Evolutionary conservation across 148 eudicot species (phyloP), one percentile per base, ranked within the genome.

Genomic region (Rhododendron williamsianum): DNA sequence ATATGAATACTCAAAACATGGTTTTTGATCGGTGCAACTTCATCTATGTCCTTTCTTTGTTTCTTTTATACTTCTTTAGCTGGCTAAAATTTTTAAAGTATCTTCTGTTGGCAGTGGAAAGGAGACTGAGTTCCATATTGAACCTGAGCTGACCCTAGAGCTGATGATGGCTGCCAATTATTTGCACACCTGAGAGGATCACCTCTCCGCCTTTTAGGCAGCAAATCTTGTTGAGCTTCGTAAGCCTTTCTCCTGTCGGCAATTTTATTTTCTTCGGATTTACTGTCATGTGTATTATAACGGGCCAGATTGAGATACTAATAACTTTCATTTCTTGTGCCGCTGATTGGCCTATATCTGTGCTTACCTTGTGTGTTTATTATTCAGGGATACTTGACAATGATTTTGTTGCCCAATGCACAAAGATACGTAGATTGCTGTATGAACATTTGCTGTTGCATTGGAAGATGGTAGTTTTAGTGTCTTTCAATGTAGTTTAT

Each of bases 121-220:
- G 92, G 98, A 97, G 85, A 97, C 98, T 43, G 99, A 97, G 83
- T 97, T 97, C 87, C 94, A 94, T 89, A 97, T 97, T 86, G 99
- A 97, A 91, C 99, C 99, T 84, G 98, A 97, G 89, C 89, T 97
- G 83, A 95, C 98, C 23, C 87, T 97, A 91, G 99, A 97, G 86
- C 93, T 97, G 92, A 97, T 97, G 98, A 97, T 97, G 99, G 99
- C 99, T 84, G 99, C 99, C 82, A 97, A 97, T 84, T 97, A 94
- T 89, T 93, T 97, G 83, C 95, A 97, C 83, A 95, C 99, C 69
- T 97, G 91, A 94, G 84, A 35, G 79, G 73, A 80, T 85, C 54
- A 52, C 69, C 51, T 81, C 85, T 67, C 74, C 51, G 52, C 82
- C 65, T 58, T 54, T 58, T 81, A 72, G 88, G 83, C 88, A 23